Evolutionary conservation across 129 eudicot species (phyloP), one percentile per base, ranked within the genome.

Genomic region (Flaveria bidentis): DNA sequence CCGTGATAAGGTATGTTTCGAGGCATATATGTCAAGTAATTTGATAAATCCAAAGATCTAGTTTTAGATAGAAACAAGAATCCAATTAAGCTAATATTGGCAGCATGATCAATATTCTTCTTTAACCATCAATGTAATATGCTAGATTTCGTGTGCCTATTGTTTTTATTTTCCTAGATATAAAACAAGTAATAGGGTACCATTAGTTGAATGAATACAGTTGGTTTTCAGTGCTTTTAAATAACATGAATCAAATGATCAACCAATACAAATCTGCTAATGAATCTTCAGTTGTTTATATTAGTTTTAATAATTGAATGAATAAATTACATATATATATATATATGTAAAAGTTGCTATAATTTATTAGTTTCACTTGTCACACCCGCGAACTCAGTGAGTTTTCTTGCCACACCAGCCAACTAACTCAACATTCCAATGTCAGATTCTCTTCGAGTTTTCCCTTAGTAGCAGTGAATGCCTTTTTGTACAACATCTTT

Each of bases 21-120:
- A 49, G 87, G 87, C 46, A 79, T 79, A 30, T 75, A 75, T 28
- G 72, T 70, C 9, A 69, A 78, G 81, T 62, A 67, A 62, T 81
- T 74, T 30, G 87, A 84, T 69, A 81, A 79, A 73, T 80, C 78
- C 4, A 67, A 79, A 62, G 75, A 23, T 67, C 53, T 6, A 75
- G 79, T 18, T 80, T 73, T 73, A 80, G 51, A 67, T 73, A 80
- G 25, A 53, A 80, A 74, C 42, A 73, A 17, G 50, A 41, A 39
- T 56, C 70, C 12, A 9, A 8, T 8, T 67, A 65, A 56, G 75
- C 64, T 25, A 30, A 30, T 78, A 50, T 69, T 78, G 60, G 76
- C 82, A 60, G 72, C 72, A 56, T 62, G 57, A 79, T 69, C 69
- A 55, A 42, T 62, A 28, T 28, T 25, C 69, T 69, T 45, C 44